Evolutionary conservation across 2,329 filamentous ascomycete species (phyloP).

Genomic region (Aspergillus fijiensis): DNA sequence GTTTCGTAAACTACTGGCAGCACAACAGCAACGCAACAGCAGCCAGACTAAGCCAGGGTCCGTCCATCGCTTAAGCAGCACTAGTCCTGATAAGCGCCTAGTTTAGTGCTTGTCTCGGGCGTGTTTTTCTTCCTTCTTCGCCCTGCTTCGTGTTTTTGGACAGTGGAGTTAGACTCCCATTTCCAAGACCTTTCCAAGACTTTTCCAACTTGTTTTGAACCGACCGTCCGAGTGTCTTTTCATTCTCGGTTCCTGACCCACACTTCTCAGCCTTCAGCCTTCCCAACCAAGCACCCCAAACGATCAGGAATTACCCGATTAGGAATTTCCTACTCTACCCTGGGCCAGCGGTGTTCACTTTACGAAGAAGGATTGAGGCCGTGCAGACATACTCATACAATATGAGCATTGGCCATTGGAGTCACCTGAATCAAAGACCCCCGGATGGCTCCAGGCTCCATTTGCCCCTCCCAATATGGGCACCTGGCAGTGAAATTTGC

Average conservation of each 20-base stretch:
- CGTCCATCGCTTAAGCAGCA: constrained; percentile 1
- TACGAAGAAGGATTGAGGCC: background rate
- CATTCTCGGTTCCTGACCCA: background rate
- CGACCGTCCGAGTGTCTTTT: background rate
- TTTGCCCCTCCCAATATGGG: background rate
- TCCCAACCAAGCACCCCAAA: background rate
- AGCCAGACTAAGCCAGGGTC: background rate
- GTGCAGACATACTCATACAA: no score
- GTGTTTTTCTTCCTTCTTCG: no score
- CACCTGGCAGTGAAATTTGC: background rate
- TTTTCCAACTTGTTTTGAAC: no score
- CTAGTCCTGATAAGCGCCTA: background rate
- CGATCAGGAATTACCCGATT: background rate
- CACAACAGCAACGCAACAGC: background rate
- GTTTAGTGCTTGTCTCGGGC: background rate
- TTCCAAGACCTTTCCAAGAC: no score
- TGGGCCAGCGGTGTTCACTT: background rate
- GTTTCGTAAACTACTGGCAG: background rate
- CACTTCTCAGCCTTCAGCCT: background rate
- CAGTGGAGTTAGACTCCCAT: no score
- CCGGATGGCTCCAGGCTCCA: no score
- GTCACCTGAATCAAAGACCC: no score
- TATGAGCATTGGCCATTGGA: no score
- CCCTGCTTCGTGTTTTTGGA: background rate
- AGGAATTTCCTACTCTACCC: background rate